Base-by-base conservation (phyloP, 176 grass and related monocot genomes). In the Neostapfia colusana region DNA sequence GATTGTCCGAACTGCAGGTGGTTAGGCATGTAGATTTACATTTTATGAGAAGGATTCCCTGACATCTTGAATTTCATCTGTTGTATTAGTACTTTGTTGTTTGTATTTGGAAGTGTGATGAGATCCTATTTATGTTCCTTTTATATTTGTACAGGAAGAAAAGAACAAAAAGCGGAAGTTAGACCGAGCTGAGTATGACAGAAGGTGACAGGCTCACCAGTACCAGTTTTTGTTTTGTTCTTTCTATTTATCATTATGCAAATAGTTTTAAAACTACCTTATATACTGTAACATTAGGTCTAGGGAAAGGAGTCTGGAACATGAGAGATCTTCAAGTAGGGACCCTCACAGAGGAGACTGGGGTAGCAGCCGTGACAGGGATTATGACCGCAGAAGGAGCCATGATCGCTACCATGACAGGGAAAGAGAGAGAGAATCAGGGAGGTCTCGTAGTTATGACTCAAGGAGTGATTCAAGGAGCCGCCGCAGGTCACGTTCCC, bases 81-180 rank as follows among this genome's bases (percentile, higher is more conserved):
- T 75, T 79, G 6, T 76, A 55, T 79, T 53, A 65, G 34, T 83
- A 49, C 44, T 75, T 76, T 49, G 49, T 54, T 63, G 59, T 42
- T 65, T 70, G 78, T 49, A 78, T 53, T 63, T 70, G 69, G 59
- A 60, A 67, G 63, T 16, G 75, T 65, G 21, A 72, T 37, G 11
- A 21, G 51, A 9, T 79, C 55, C 81, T 90, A 16, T 43, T 77
- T 82, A 15, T 82, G 10, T 80, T 21, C 17, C 78, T 80, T 81
- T 69, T 80, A 65, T 20, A 65, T 20, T 37, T 81, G 18, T 31
- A 53, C 85, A 97, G 94, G 94, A 93, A 79, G 94, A 88, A 74
- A 97, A 88, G 86, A 89, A 91, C 74, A 93, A 90, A 76, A 91
- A 73, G 58, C 79, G 79, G 25, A 97, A 91, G 84, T 65, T 85